Conservation (phyloP, 768 basidiomycete genomes). For the Rhizopogon vinicolor region DNA sequence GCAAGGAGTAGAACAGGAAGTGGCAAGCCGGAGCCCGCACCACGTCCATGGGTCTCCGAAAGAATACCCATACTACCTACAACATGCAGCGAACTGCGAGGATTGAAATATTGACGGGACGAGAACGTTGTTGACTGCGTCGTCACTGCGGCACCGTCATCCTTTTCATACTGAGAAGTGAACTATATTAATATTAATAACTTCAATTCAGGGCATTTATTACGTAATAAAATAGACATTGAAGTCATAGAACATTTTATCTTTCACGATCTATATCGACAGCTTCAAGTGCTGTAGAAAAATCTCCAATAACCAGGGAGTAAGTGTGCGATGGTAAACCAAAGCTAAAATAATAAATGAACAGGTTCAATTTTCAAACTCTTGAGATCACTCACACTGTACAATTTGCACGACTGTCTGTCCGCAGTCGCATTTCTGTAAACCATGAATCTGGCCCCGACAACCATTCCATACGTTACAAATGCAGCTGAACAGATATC, state of each 20-base stretch:
- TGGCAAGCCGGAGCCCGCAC: conserved; percentile 59
- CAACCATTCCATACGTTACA: neutral
- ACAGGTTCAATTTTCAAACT: too few relatives aligned
- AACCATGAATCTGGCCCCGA: neutral
- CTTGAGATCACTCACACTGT: conserved; percentile 1
- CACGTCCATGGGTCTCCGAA: conserved; percentile 26
- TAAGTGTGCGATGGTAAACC: conserved; percentile 3
- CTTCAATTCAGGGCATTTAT: neutral
- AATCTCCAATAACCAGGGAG: conserved; percentile 8
- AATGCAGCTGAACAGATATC: neutral
- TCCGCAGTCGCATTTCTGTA: neutral
- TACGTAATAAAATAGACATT: neutral
- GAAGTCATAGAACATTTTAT: too few relatives aligned
- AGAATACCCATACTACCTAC: conserved; percentile 7
- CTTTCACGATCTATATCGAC: too few relatives aligned
- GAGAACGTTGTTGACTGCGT: neutral
- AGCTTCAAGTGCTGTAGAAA: conserved; percentile 1
- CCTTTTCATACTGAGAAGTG: too few relatives aligned
- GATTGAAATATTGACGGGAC: neutral
- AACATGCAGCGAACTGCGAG: neutral
- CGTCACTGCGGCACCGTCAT: too few relatives aligned
- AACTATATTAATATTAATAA: too few relatives aligned
- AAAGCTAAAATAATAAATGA: neutral
- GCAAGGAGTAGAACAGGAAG: conserved; percentile 54
- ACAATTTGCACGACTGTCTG: conserved; percentile 3